A percentile compares a stretch with the other conserved stretches of the same genome.
Conservation (phyloP, 2,329 filamentous ascomycete genomes). For the Colletotrichum acutatum region DNA sequence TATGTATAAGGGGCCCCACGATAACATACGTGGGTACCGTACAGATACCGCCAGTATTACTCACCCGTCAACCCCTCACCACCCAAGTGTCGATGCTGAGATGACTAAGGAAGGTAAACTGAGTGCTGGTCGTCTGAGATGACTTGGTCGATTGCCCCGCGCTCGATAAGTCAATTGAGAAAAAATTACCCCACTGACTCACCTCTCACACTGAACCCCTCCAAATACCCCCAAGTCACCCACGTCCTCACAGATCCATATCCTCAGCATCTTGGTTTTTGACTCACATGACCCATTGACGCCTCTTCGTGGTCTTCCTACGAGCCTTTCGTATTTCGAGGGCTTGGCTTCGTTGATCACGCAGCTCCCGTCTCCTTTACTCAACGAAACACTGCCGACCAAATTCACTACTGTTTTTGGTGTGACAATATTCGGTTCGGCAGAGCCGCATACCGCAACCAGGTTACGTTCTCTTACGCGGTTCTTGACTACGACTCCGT, state of each 20-base stretch:
- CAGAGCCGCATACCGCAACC: not conserved
- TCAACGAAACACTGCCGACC: constrained; percentile 5
- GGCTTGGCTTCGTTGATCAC: not conserved
- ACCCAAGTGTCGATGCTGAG: not conserved
- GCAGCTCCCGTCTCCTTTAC: not conserved
- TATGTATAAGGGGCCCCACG: too few relatives aligned
- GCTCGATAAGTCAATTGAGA: constrained; percentile 25
- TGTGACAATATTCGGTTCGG: constrained; percentile 7
- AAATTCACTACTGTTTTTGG: not conserved
- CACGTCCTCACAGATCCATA: constrained; percentile 2
- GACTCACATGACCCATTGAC: constrained; percentile 3
- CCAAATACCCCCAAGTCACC: constrained; percentile 2
- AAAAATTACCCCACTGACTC: constrained; percentile 36
- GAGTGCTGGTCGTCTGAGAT: not conserved
- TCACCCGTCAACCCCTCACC: too few relatives aligned
- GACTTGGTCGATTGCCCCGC: constrained; percentile 20
- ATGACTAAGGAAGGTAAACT: not conserved
- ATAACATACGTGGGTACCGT: too few relatives aligned
- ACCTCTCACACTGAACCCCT: constrained; percentile 27
- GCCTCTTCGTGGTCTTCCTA: not conserved
- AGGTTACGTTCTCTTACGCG: not conserved
- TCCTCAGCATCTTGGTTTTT: not conserved
- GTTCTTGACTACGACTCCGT: not conserved
- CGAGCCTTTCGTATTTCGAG: not conserved
- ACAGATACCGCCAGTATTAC: too few relatives aligned